phyloP scores from a whole-genome alignment of 352 stramenopile species.

The Blastocystis sp. region DNA sequence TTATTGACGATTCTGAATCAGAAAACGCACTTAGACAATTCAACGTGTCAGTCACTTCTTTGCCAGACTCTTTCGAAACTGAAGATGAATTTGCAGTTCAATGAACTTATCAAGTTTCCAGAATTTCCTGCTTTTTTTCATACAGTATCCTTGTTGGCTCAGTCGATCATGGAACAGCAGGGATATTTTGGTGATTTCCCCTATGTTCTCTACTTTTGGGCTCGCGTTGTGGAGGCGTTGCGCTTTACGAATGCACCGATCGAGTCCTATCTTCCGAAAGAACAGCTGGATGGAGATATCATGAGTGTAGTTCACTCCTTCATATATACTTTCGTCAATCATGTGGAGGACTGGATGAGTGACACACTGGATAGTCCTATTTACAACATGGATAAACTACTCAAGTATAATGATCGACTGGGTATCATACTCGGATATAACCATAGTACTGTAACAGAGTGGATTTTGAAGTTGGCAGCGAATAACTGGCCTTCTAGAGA shows the following conservation, averaged over 20 bases:
- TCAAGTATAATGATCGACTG: not conserved
- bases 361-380: not conserved
- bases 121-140: conserved; percentile 6
- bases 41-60: not conserved
- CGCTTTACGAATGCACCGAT: conserved; percentile 22
- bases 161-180: not conserved
- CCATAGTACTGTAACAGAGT: not conserved
- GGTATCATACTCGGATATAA: not conserved
- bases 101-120: conserved; percentile 7
- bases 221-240: conserved; percentile 11
- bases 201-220: conserved; percentile 13
- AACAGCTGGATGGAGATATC: not conserved
- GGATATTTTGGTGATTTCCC: conserved; percentile 40
- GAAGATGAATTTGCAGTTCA: conserved; percentile 33
- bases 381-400: not conserved
- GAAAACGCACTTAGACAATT: not conserved
- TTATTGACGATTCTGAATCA: not conserved
- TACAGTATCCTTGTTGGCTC: not conserved
- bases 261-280: not conserved
- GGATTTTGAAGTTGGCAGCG: not conserved
- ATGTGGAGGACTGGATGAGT: not conserved
- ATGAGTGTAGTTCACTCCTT: not conserved
- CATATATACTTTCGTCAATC: not conserved
- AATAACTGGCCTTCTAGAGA: not conserved
- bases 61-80: not conserved